These are phyloP conservation scores for Lepiota brunneoincarnata DNA, from an alignment of 768 basidiomycete genomes.

Conservation along the genomic window DNA sequence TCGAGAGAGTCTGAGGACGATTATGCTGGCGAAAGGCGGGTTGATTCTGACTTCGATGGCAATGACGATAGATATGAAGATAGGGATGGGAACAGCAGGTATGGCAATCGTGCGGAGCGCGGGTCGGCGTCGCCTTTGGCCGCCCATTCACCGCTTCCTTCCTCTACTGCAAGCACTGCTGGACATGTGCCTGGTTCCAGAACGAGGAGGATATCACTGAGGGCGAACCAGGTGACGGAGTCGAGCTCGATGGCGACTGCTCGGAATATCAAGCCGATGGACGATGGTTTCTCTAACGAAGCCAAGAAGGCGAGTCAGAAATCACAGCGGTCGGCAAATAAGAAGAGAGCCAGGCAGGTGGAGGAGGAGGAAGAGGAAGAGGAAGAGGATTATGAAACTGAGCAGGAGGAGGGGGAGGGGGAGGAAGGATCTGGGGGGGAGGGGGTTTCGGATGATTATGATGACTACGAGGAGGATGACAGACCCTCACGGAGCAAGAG, in stretches of 20 bases:
- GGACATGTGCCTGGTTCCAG: background rate
- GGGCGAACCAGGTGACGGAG: background rate
- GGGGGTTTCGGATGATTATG: constrained; percentile 15
- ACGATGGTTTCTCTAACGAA: background rate
- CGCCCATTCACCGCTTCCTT: background rate
- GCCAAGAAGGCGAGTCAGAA: constrained; percentile 21
- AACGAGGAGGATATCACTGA: background rate
- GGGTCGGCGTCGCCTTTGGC: background rate
- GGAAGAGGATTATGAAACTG: constrained; percentile 20
- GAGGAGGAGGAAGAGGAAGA: constrained; percentile 13
- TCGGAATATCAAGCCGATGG: constrained; percentile 7
- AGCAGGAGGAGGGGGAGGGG: constrained; percentile 20
- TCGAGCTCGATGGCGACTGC: background rate
- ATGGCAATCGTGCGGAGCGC: too few species aligned
- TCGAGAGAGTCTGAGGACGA: too few species aligned
- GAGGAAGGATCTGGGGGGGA: constrained; percentile 25
- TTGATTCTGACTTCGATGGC: too few species aligned
- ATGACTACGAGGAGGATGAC: constrained; percentile 20
- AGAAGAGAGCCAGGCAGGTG: constrained; percentile 17
- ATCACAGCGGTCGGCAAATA: constrained; percentile 19
- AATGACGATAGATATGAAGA: too few species aligned
- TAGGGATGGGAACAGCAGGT: too few species aligned
- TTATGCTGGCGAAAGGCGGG: too few species aligned
- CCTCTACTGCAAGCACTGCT: background rate
- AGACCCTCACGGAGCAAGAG: constrained; percentile 15